Percentiles rank a stretch among this genome's conserved stretches.
Evolutionary conservation across 768 basidiomycete species (phyloP).

Genomic region (Suillus alpinus): DNA sequence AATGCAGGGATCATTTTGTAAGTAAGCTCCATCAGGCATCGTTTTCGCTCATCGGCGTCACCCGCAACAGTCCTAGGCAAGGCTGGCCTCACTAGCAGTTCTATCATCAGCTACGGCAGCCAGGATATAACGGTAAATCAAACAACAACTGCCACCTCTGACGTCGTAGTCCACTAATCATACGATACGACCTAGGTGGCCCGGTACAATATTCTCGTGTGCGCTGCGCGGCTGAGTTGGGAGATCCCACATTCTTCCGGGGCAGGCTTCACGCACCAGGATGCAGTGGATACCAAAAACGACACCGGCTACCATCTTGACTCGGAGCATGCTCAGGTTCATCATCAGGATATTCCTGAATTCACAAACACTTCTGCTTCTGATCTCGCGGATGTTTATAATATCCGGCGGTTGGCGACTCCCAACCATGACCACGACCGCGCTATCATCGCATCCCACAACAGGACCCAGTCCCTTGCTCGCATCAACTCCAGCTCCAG

Average conservation of each 20-base stretch:
- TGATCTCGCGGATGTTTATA: not conserved
- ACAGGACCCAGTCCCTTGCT: not conserved
- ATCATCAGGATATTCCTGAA: not conserved
- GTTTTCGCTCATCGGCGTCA: not conserved
- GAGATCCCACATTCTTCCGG: constrained; percentile 3
- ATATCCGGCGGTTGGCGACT: not conserved
- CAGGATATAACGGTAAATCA: constrained; percentile 26
- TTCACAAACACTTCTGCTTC: no score
- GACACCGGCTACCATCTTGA: not conserved
- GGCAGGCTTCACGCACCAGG: not conserved
- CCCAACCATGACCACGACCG: not conserved
- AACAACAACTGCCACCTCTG: no score
- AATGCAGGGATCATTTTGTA: constrained; percentile 25
- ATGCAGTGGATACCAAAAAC: not conserved
- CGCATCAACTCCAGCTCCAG: not conserved
- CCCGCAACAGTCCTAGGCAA: constrained; percentile 21
- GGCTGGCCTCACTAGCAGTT: constrained; percentile 25
- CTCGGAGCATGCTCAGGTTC: not conserved
- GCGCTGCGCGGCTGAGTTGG: constrained; percentile 26
- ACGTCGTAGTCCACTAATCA: no score
- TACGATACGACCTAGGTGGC: constrained; percentile 14
- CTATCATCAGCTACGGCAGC: constrained; percentile 19
- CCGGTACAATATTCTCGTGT: constrained; percentile 29
- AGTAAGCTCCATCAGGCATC: constrained; percentile 2
- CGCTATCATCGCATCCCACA: not conserved